Base-by-base conservation (phyloP, 1,284 basidiomycete genomes). In the Stereum hirsutum region DNA sequence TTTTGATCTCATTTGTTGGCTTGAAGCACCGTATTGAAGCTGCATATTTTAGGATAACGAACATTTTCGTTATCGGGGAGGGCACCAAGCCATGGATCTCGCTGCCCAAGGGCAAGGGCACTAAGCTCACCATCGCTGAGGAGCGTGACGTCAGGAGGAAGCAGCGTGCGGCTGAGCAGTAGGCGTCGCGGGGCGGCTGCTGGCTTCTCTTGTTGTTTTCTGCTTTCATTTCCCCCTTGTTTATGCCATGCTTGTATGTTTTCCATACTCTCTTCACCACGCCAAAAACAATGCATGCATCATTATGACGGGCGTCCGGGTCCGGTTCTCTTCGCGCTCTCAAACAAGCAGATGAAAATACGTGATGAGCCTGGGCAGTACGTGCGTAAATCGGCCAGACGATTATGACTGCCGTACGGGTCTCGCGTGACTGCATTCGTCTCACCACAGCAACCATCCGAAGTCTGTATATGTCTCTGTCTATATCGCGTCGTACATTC, bases 31-130 rank as follows among this genome's bases (percentile, higher is more conserved):
- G 32, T 35, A 23, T 19, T 19, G 24, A n/a, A 31, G 50, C 38
- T 40, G 20, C 11, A 38, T 14, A 54, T 4, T 23, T 44, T 51
- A 94, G 93, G 63, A 78, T 98, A 52, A 84, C 83, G 61, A 99
- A 99, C 79, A 89, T 99, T 64, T 98, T 99, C 70, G 87, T 98
- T 59, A 91, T 98, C 54, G 95, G 96, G 54, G 85, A 95, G 71
- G 92, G 91, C 49, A 75, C 65, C 65, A 99, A 99, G 80, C 81
- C 95, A 45, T 93, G 92, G 86, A 80, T 99, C 72, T 98, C 95
- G 40, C 73, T 99, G 60, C 95, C 95, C 58, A 94, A 91, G 74
- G 95, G 95, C 70, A 96, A 96, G 78, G 96, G 95, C 72, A 86
- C 84, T 63, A 94, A 94, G 71, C 85, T 96, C 53, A 88, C 86